phyloP scores from a whole-genome alignment of 805 yeast species.

The Candida tallmaniae region DNA sequence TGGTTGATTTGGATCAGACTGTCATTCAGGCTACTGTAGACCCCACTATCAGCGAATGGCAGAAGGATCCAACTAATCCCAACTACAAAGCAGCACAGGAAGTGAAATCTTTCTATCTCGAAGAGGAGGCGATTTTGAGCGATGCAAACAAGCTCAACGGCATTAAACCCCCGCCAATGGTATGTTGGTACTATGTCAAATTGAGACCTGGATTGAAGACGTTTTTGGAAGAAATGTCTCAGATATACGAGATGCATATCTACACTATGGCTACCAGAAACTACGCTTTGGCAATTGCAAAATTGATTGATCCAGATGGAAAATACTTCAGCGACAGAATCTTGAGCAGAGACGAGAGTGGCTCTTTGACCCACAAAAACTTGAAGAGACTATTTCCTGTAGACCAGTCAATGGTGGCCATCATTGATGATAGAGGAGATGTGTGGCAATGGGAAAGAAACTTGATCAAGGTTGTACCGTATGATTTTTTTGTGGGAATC shows the following conservation, averaged over 20 bases:
- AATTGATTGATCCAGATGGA: constrained; percentile 87
- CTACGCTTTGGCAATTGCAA: constrained; percentile 86
- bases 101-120: constrained; percentile 70
- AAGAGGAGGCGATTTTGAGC: constrained; percentile 65
- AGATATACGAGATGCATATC: constrained; percentile 82
- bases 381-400: constrained; percentile 88
- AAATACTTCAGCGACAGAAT: constrained; percentile 86
- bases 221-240: constrained; percentile 60
- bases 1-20: constrained; percentile 96
- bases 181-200: constrained; percentile 90
- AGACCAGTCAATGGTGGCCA: constrained; percentile 92
- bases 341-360: constrained; percentile 90
- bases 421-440: constrained; percentile 96
- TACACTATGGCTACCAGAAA: constrained; percentile 98
- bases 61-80: constrained; percentile 77
- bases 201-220: constrained; percentile 80
- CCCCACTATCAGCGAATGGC: constrained; percentile 97
- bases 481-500: constrained; percentile 92
- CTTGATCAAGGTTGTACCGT: constrained; percentile 88
- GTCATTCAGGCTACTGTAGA: constrained; percentile 97
- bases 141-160: constrained; percentile 48
- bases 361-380: constrained; percentile 84
- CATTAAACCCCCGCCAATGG: constrained; percentile 51
- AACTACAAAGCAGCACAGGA: constrained; percentile 82
- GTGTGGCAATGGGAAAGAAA: constrained; percentile 98